Base-by-base conservation (phyloP, 2,329 filamentous ascomycete genomes). In the Aspergillus ibericus region DNA sequence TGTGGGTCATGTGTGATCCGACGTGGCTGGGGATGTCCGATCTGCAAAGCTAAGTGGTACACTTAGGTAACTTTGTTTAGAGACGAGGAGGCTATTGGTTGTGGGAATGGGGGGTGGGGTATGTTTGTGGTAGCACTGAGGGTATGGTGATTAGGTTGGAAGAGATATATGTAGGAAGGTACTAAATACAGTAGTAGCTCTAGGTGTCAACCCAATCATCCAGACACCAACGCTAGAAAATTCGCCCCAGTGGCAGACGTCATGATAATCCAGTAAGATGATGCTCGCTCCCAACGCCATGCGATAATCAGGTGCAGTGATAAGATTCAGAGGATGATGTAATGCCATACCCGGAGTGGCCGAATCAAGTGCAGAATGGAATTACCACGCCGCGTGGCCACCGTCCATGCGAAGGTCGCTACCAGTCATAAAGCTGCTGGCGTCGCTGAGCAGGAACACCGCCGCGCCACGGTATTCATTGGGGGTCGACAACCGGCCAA, bases 401-500 rank as follows among this genome's bases (percentile, higher is more conserved):
- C 82, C 82, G 70, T 84, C 82, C 36, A 84, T 83, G 64, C 79
- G 75, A 60, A 84, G 63, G 72, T 85, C 81, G 44, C 77, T 75
- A 5, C 81, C 82, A 9, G 82, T 84, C 80, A 84, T 83, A 69
- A 84, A 85, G 59, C 75, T 79, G 66, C 80, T 82, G 7, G 79
- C 79, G 61, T 81, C 78, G 57, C 77, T 80, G 32, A 81, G 66
- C 59, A 81, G 67, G 63, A 80, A 81, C 36, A 81, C 74, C 0
- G 78, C 77, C 0, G 78, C 78, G 5, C 79, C 88, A 50, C 88
- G 83, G 73, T 89, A 91, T 72, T 92, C 89, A 50, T 86, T 80
- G 0, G 89, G 88, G 20, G 76, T 77, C 69, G 87, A 89, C 59
- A 92, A 78, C 34, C 86, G 82, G 27, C 83, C 86, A 54, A 96